These are phyloP conservation scores for Chlorella sorokiniana DNA, from an alignment of 139 green algal species.

Conservation along the genomic window DNA sequence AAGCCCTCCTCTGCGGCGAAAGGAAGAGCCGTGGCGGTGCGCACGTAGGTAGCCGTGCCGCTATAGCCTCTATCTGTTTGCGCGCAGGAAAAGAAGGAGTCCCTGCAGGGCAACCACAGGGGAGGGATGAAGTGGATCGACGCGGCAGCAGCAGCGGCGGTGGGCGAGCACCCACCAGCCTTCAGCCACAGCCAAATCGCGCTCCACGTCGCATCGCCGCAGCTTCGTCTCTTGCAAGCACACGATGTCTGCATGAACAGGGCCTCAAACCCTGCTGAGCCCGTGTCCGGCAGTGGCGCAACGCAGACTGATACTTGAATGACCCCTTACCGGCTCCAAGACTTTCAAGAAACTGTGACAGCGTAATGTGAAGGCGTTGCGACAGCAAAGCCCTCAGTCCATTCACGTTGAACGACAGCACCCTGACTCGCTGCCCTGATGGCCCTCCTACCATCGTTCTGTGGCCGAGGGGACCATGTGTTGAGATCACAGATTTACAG, in stretches of 20 bases:
- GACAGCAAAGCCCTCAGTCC: conserved; percentile 42
- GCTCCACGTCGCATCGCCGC: conserved; percentile 41
- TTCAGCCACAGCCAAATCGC: conserved; percentile 53
- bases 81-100: conserved; percentile 67
- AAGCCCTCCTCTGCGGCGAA: conserved; percentile 56
- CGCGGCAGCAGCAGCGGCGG: background rate
- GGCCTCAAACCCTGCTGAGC: background rate
- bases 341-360: too few relatives aligned
- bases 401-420: conserved; percentile 56
- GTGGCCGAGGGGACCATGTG: too few relatives aligned
- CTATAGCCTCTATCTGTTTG: conserved; percentile 50
- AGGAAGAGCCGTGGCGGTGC: conserved; percentile 36
- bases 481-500: too few relatives aligned
- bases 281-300: too few relatives aligned
- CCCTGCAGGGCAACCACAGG: conserved; percentile 43
- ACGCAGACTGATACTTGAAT: background rate
- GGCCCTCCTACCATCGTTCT: too few relatives aligned
- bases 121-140: too few relatives aligned
- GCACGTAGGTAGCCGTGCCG: conserved; percentile 67
- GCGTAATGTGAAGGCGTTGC: too few relatives aligned
- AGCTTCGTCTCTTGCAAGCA: conserved; percentile 77
- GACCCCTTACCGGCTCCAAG: too few relatives aligned
- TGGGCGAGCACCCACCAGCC: conserved; percentile 55
- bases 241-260: conserved; percentile 48
- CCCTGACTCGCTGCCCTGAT: background rate